These are phyloP conservation scores for Starmerella potacharoeniae DNA, from an alignment of 805 yeast genomes.

Conservation along the genomic window DNA sequence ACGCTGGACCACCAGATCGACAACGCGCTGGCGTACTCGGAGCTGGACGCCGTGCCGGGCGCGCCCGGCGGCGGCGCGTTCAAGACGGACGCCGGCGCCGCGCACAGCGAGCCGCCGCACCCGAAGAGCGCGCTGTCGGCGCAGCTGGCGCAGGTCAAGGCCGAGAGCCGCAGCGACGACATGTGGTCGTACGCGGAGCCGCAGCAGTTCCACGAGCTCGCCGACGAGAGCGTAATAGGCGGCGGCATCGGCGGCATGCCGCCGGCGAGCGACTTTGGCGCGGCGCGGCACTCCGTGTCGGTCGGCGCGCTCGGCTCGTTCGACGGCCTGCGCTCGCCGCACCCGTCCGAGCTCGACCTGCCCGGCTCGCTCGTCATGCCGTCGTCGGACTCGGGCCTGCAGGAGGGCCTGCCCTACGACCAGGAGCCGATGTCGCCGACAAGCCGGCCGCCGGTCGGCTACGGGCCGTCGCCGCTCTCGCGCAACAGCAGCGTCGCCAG, in stretches of 20 bases:
- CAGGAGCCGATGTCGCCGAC: conserved; percentile 18
- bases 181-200: background rate
- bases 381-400: background rate
- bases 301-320: conserved; percentile 2
- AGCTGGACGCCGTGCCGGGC: background rate
- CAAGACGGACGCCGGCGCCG: background rate
- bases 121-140: conserved; percentile 19
- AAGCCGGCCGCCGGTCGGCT: conserved; percentile 12
- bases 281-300: background rate
- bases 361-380: background rate
- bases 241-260: background rate
- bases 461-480: conserved; percentile 8
- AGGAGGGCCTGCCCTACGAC: conserved; percentile 6
- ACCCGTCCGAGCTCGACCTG: background rate
- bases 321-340: conserved; percentile 1
- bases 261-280: background rate
- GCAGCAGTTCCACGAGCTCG: background rate
- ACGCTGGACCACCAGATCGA: background rate
- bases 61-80: background rate
- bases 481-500: conserved; percentile 10
- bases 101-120: background rate
- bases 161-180: background rate
- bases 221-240: background rate
- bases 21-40: background rate
- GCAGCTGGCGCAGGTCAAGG: conserved; percentile 17